phyloP scores from a whole-genome alignment of 73 alveolate species.

The Paramecium tetraurelia region DNA sequence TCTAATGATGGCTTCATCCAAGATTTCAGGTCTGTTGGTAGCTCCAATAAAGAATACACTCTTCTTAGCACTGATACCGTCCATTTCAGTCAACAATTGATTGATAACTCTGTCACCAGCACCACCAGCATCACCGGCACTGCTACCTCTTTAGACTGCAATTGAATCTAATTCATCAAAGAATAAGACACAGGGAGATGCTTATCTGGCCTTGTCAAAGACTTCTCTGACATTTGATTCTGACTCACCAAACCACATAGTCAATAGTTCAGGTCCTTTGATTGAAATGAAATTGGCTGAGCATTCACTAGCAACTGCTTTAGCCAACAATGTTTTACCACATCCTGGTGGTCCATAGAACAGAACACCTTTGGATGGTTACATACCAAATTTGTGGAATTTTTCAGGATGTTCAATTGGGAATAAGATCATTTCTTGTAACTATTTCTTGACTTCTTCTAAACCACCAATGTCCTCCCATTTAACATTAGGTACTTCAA shows the following conservation, averaged over 20 bases:
- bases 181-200: conserved; percentile 89
- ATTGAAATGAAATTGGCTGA: conserved; percentile 80
- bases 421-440: conserved; percentile 95
- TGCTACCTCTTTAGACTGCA: conserved; percentile 81
- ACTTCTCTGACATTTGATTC: conserved; percentile 89
- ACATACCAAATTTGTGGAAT: conserved; percentile 80
- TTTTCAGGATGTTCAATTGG: conserved; percentile 98
- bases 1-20: conserved; percentile 97
- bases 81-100: conserved; percentile 96
- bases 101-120: conserved; percentile 98
- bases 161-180: conserved; percentile 87
- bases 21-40: conserved; percentile 92
- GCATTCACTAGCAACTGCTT: conserved; percentile 85
- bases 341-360: conserved; percentile 77
- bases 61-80: conserved; percentile 96
- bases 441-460: conserved; percentile 91
- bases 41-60: conserved; percentile 97
- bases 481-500: conserved; percentile 95
- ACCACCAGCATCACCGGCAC: conserved; percentile 90
- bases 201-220: conserved; percentile 86
- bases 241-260: conserved; percentile 83
- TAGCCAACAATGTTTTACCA: conserved; percentile 70
- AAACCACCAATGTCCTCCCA: conserved; percentile 99
- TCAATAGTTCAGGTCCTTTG: conserved; percentile 78
- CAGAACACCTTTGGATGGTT: conserved; percentile 70